Percentiles rank a stretch among this genome's conserved stretches.
Evolutionary conservation across 2,329 filamentous ascomycete genomes (phyloP).

Genomic region (Hypocreales sp.): DNA sequence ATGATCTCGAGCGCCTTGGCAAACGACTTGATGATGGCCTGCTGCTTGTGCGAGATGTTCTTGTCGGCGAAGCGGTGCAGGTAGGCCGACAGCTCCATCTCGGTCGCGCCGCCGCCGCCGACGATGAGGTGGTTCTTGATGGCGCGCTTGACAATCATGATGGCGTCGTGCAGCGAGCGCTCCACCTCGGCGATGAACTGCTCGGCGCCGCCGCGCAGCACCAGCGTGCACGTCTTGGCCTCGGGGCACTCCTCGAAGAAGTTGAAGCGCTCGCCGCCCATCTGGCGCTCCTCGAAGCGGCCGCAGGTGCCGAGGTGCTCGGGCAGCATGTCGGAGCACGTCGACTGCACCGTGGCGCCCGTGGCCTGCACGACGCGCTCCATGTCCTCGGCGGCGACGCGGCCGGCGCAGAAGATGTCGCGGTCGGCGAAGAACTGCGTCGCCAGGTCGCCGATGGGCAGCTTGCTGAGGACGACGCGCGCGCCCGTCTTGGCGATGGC

Average conservation of each 20-base stretch:
- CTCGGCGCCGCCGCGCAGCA: conserved; percentile 90
- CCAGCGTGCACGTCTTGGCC: conserved; percentile 91
- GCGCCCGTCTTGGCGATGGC: conserved; percentile 85
- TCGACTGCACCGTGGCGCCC: conserved; percentile 83
- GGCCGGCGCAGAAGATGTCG: conserved; percentile 94
- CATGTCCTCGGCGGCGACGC: conserved; percentile 81
- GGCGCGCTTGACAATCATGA: conserved; percentile 99
- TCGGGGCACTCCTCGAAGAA: conserved; percentile 93
- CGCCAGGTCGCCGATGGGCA: conserved; percentile 92
- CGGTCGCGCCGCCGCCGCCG: conserved; percentile 80
- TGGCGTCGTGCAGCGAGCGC: conserved; percentile 92
- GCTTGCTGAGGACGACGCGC: conserved; percentile 92
- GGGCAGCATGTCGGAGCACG: conserved; percentile 83
- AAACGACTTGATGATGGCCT: conserved; percentile 94
- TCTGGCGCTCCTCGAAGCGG: conserved; percentile 86
- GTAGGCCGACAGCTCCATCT: conserved; percentile 95
- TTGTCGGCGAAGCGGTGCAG: conserved; percentile 86
- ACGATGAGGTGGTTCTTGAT: conserved; percentile 92
- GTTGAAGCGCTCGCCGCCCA: conserved; percentile 95
- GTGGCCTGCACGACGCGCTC: conserved; percentile 93
- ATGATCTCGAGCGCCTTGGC: conserved; percentile 96
- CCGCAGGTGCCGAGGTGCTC: conserved; percentile 88
- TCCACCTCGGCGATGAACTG: conserved; percentile 99
- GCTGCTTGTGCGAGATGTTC: conserved; percentile 88
- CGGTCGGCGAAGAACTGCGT: conserved; percentile 97